These are phyloP conservation scores for Irpex sp. DNA, from an alignment of 1,284 basidiomycete species.

Conservation along the genomic window DNA sequence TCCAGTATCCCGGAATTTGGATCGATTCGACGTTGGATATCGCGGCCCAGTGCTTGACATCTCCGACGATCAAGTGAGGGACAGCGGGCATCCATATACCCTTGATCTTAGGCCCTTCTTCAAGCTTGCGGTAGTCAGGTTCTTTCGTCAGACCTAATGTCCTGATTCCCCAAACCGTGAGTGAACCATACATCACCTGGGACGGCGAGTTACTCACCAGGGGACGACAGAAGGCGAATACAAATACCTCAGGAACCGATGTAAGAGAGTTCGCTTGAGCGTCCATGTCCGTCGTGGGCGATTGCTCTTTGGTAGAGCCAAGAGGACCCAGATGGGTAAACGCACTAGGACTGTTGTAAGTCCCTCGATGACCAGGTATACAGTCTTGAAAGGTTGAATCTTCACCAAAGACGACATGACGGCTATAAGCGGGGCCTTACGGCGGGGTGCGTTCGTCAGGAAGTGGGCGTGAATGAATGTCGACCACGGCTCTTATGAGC, in stretches of 20 bases:
- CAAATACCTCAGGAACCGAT: background rate
- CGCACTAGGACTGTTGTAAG: background rate
- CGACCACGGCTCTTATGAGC: background rate
- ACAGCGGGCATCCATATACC: slow-evolving; percentile 44
- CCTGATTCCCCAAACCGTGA: background rate
- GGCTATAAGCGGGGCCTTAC: background rate
- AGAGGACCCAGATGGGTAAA: background rate
- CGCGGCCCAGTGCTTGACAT: slow-evolving; percentile 38
- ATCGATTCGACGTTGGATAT: slow-evolving; percentile 34
- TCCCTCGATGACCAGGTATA: background rate
- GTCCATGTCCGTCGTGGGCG: slow-evolving; percentile 1
- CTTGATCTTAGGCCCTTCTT: background rate
- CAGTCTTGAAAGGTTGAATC: background rate
- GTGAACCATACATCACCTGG: background rate
- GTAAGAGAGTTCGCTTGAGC: background rate
- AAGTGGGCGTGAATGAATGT: background rate
- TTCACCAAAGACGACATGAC: background rate
- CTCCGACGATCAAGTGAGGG: slow-evolving; percentile 39
- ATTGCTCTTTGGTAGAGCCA: background rate
- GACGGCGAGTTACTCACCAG: background rate
- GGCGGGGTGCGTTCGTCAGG: background rate
- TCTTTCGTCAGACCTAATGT: background rate
- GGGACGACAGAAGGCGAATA: background rate
- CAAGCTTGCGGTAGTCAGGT: background rate
- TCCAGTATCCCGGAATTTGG: slow-evolving; percentile 54